These are phyloP conservation scores for Colletotrichum sp. DNA, from an alignment of 2,329 filamentous ascomycete genomes.

Conservation along the genomic window DNA sequence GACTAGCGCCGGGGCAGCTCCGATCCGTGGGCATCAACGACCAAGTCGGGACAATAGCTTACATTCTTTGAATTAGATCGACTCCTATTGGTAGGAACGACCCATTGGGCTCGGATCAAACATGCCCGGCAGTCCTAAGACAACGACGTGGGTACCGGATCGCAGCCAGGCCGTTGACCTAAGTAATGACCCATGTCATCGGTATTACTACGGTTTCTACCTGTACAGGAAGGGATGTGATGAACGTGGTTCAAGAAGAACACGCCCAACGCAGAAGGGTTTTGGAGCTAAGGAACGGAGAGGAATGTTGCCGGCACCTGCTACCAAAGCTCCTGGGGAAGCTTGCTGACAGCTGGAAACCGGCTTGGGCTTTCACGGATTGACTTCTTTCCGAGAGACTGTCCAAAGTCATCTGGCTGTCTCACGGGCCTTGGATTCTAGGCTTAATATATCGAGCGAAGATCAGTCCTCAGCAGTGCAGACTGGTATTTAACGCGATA, in stretches of 20 bases:
- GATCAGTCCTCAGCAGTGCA: neutral
- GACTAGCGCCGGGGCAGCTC: slow-evolving; percentile 6
- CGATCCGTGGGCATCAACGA: neutral
- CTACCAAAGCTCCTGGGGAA: neutral
- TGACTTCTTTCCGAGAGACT: neutral
- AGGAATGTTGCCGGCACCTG: neutral
- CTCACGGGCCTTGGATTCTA: neutral
- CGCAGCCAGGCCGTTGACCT: neutral
- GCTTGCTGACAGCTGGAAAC: neutral
- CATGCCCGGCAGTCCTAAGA: neutral
- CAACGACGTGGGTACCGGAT: neutral
- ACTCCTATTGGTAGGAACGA: neutral
- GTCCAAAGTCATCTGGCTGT: neutral
- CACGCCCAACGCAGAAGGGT: neutral
- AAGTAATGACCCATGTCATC: neutral
- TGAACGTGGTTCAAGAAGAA: neutral
- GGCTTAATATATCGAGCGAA: neutral
- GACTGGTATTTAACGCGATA: neutral
- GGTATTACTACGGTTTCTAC: neutral
- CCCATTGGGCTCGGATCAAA: neutral
- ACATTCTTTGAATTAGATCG: neutral
- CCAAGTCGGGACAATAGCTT: neutral
- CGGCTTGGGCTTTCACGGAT: neutral
- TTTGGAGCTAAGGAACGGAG: neutral
- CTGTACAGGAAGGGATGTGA: neutral